Base-by-base conservation (phyloP, 495 filamentous ascomycete genomes). In the Xylaria bambusicola region DNA sequence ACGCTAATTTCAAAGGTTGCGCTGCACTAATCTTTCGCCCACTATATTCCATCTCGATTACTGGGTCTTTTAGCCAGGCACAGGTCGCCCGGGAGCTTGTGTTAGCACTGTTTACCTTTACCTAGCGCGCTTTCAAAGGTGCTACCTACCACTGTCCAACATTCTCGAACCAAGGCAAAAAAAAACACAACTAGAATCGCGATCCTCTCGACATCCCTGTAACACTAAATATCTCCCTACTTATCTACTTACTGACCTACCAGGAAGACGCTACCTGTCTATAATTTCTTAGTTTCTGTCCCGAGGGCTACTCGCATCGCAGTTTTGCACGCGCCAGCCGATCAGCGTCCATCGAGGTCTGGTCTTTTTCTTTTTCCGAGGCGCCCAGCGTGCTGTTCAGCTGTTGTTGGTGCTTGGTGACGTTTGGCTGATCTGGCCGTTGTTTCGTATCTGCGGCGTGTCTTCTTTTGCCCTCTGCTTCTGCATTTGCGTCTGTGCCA, bases 1-100 rank as follows among this genome's bases (percentile, higher is more conserved):
- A 33, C 52, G 52, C 52, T 54, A 54, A 54, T 44, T 42, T 42
- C 13, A 9, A 40, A 21, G 33, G 36, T 41, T 40, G 35, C 50
- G n/a, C 27, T 35, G 21, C 50, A 27, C 50, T 44, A 44, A 42
- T 44, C 42, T n/a, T n/a, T n/a, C n/a, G n/a, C n/a, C n/a, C n/a
- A n/a, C n/a, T n/a, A n/a, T n/a, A n/a, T n/a, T n/a, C n/a, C n/a
- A n/a, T n/a, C n/a, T n/a, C n/a, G n/a, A n/a, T n/a, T n/a, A n/a
- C n/a, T n/a, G n/a, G n/a, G n/a, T n/a, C n/a, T n/a, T n/a, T n/a
- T n/a, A n/a, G n/a, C n/a, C n/a, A n/a, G 13, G 33, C 23, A 23
- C 50, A 21, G n/a, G 17, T 20, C 23, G 8, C 50, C 23, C 13
- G 35, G 4, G 9, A 36, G 50, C 23, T n/a, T 44, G 38, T 54